phyloP scores from a whole-genome alignment of 1,284 basidiomycete species.

The Meira nashicola region DNA sequence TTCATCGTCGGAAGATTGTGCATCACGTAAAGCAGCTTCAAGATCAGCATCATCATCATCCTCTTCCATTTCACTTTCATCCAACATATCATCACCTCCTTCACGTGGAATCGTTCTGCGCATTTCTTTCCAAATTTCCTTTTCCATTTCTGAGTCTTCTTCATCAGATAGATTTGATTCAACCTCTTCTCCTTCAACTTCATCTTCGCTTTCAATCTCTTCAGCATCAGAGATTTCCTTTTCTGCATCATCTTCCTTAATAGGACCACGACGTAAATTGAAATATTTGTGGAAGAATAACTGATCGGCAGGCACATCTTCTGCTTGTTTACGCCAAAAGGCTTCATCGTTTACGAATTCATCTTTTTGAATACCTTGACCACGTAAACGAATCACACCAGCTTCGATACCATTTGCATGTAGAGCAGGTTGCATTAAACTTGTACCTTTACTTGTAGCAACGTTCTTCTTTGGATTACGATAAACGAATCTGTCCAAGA shows the following conservation, averaged over 20 bases:
- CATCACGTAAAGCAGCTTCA: constrained; percentile 21
- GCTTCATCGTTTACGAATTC: constrained; percentile 68
- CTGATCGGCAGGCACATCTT: constrained; percentile 82
- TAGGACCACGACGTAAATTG: constrained; percentile 34
- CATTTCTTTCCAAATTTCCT: constrained; percentile 56
- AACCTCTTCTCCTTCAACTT: constrained; percentile 25
- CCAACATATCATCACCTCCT: constrained; percentile 61
- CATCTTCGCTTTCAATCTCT: constrained; percentile 48
- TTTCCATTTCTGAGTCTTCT: constrained; percentile 44
- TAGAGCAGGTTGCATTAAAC: constrained; percentile 75
- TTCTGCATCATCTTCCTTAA: constrained; percentile 48
- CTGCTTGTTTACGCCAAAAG: constrained; percentile 70
- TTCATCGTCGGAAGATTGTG: constrained; percentile 29
- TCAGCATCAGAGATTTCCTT: constrained; percentile 63
- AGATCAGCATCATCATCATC: constrained; percentile 25
- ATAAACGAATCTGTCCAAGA: constrained; percentile 84
- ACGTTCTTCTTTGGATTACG: constrained; percentile 88
- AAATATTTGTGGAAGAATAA: constrained; percentile 52
- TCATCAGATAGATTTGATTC: constrained; percentile 23
- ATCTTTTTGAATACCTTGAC: constrained; percentile 56
- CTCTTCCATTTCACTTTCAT: constrained; percentile 24
- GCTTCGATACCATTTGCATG: constrained; percentile 61
- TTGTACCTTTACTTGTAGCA: constrained; percentile 68
- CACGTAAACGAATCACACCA: constrained; percentile 65
- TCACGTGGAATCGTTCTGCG: constrained; percentile 56